These are phyloP conservation scores for Chaetomiaceae sp. DNA, from an alignment of 2,329 filamentous ascomycete species.

Conservation along the genomic window DNA sequence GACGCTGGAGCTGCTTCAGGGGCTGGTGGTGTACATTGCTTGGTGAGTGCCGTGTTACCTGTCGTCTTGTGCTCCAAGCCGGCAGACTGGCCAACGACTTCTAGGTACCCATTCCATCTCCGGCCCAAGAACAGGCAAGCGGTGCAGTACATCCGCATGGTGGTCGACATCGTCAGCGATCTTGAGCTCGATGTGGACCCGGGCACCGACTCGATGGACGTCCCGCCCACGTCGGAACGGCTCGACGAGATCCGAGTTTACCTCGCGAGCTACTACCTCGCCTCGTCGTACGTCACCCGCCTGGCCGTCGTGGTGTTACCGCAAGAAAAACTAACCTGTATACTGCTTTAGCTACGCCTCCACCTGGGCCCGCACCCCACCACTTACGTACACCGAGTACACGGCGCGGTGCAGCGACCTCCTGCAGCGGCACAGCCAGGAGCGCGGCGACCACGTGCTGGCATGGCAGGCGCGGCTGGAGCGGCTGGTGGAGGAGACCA, in stretches of 20 bases:
- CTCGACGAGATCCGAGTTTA: conserved; percentile 42
- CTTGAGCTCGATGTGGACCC: conserved; percentile 42
- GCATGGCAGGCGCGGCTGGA: conserved; percentile 39
- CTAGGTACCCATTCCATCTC: conserved; percentile 51
- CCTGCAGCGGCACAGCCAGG: conserved; percentile 33
- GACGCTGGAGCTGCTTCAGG: conserved; percentile 50
- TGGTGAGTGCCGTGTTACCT: conserved; percentile 41
- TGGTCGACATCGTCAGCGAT: conserved; percentile 43
- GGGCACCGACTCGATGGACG: conserved; percentile 21
- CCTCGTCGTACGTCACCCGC: conserved; percentile 34
- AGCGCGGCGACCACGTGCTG: conserved; percentile 38
- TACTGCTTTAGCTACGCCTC: conserved; percentile 30
- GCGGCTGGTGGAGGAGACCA: conserved; percentile 35
- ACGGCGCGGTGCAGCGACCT: conserved; percentile 40
- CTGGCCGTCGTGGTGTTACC: not conserved
- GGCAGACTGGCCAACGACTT: not conserved
- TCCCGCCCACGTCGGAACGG: conserved; percentile 25
- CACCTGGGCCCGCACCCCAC: conserved; percentile 33
- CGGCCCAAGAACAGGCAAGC: conserved; percentile 45
- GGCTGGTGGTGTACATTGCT: conserved; percentile 50
- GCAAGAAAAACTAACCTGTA: not conserved
- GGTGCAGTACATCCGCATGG: conserved; percentile 47
- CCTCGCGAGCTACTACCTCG: conserved; percentile 38
- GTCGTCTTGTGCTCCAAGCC: not conserved
- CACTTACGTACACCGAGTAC: conserved; percentile 36